Evolutionary conservation across 352 stramenopile genomes (phyloP).

Genomic region (Pythium graminicola): DNA sequence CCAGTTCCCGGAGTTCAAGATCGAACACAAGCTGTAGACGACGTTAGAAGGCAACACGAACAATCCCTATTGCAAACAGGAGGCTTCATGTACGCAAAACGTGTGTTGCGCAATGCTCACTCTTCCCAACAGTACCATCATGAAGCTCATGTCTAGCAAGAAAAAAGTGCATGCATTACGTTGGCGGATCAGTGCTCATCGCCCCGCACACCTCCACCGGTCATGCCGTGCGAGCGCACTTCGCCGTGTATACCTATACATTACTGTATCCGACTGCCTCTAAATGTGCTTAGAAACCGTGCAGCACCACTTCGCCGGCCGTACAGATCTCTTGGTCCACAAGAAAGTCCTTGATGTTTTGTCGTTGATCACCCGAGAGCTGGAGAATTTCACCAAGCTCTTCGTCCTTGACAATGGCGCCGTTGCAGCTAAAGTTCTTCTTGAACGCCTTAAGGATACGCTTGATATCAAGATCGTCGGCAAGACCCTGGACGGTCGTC

Average conservation of each 20-base stretch:
- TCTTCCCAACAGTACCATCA: no score
- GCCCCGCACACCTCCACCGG: no score
- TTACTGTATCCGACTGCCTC: conserved; percentile 9
- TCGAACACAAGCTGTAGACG: conserved; percentile 42
- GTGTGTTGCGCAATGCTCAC: no score
- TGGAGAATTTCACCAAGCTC: conserved; percentile 98
- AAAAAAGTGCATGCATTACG: conserved; percentile 5
- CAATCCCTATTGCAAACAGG: not conserved
- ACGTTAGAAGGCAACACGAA: not conserved
- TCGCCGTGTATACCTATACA: conserved; percentile 23
- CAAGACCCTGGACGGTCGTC: conserved; percentile 97
- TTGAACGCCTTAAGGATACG: conserved; percentile 99
- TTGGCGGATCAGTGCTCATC: no score
- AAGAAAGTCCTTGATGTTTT: conserved; percentile 98
- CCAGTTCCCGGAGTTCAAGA: conserved; percentile 80
- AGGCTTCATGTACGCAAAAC: not conserved
- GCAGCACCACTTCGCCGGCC: conserved; percentile 93
- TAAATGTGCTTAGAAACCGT: conserved; percentile 92
- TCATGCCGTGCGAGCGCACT: no score
- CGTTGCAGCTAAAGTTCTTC: conserved; percentile 99
- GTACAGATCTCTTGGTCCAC: conserved; percentile 99
- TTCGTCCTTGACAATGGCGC: conserved; percentile 97
- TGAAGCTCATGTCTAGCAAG: conserved; percentile 2
- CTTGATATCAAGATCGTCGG: conserved; percentile 98
- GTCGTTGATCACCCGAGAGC: conserved; percentile 98